Evolutionary conservation across 768 basidiomycete species (phyloP).

Genomic region (Termitomyces sp.): DNA sequence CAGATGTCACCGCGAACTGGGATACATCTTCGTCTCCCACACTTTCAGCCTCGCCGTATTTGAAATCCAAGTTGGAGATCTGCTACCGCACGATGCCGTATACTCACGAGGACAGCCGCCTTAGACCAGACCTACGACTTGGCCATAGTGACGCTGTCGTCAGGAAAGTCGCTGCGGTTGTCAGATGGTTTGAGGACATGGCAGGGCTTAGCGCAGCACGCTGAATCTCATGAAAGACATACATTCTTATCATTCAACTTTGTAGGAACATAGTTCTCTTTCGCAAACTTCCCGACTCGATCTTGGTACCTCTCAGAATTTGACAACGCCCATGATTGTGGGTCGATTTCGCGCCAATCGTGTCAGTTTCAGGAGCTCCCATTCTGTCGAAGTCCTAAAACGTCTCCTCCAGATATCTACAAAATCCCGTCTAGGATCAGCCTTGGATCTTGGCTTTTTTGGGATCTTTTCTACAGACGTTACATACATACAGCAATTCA

Average conservation of each 20-base stretch:
- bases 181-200: slow-evolving; percentile 68
- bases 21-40: slow-evolving; percentile 38
- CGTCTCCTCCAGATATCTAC: neutral
- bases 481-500: neutral
- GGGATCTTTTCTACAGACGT: too few species aligned
- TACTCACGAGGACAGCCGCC: slow-evolving; percentile 46
- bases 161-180: slow-evolving; percentile 58
- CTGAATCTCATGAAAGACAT: neutral
- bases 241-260: neutral
- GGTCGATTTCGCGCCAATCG: neutral
- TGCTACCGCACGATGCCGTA: slow-evolving; percentile 79
- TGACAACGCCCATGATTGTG: neutral
- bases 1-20: slow-evolving; percentile 50
- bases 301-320: neutral
- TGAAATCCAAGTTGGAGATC: slow-evolving; percentile 55
- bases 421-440: neutral
- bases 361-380: neutral
- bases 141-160: slow-evolving; percentile 66
- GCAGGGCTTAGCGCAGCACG: slow-evolving; percentile 40
- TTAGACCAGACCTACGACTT: slow-evolving; percentile 70
- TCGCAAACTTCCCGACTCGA: too few species aligned
- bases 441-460: neutral
- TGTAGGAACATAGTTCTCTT: neutral
- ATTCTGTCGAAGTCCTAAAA: neutral
- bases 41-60: slow-evolving; percentile 64